Percentiles rank a stretch among this genome's conserved stretches.
Conservation (phyloP, 2,329 filamentous ascomycete genomes). For the Pestalotiopsis sp. region DNA sequence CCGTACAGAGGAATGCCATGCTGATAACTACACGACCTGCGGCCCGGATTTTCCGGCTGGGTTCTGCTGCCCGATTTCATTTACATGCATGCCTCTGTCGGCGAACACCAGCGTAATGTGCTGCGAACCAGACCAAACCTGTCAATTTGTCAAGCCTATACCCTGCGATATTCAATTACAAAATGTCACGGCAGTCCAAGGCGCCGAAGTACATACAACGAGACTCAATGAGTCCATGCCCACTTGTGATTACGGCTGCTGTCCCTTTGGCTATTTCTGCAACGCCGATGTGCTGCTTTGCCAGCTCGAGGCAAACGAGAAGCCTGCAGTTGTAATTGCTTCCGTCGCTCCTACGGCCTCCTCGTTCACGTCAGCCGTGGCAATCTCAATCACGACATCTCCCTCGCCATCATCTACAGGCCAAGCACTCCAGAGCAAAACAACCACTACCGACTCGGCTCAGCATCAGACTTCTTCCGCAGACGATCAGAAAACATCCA, state of each 20-base stretch:
- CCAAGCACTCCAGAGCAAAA: neutral
- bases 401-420: neutral
- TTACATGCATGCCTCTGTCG: constrained; percentile 13
- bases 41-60: constrained; percentile 17
- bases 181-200: constrained; percentile 18
- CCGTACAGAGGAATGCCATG: constrained; percentile 3
- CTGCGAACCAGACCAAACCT: constrained; percentile 17
- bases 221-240: constrained; percentile 13
- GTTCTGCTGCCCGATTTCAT: constrained; percentile 20
- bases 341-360: too few species aligned
- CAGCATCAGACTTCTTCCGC: neutral
- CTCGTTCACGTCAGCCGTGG: neutral
- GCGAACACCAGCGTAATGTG: constrained; percentile 22
- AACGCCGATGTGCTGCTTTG: neutral
- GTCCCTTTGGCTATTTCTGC: constrained; percentile 22
- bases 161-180: constrained; percentile 17
- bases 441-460: neutral
- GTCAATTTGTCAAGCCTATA: constrained; percentile 18
- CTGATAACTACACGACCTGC: constrained; percentile 16
- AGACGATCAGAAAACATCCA: neutral
- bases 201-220: constrained; percentile 16
- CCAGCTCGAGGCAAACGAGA: neutral
- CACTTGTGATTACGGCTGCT: constrained; percentile 19
- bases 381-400: neutral
- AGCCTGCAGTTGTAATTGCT: neutral